Evolutionary conservation across 2,329 filamentous ascomycete genomes (phyloP), one percentile per base, ranked within the genome.

Genomic region (Fusarium devonianum): DNA sequence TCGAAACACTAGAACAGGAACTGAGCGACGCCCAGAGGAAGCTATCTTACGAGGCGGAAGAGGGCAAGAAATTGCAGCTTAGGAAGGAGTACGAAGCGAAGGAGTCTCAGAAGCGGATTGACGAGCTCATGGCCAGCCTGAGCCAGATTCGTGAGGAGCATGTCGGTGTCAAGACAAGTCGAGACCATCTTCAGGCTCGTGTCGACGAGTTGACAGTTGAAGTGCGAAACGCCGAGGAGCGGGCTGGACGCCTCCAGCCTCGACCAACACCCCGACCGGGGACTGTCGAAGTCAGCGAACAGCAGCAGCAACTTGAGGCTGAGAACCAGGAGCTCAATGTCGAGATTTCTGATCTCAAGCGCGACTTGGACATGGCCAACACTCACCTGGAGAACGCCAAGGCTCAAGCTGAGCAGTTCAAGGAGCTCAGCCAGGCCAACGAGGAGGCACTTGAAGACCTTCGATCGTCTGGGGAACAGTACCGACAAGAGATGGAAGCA

Each of bases 121-220:
- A 99, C 60, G 93, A 97, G 65, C 82, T 99, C 34, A 88, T 93
- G 56, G 79, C 86, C 22, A 93, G 85, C 63, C 78, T 97, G 29
- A 82, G 90, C 60, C 85, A 91, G 53, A 85, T 87, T 39, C 90
- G 93, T 33, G 92, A 97, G 70, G 92, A 97, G 63, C 82, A 96
- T 40, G 85, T 94, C 34, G 86, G 87, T 18, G 85, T 87, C 17
- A 96, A 96, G 78, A 96, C 93, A 1, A 89, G 85, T 35, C 86
- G 89, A 36, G 93, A 97, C 69, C 90, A 97, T 69, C 79, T 99
- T 2, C 92, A 97, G 70, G 84, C 87, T 23, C 84, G 92, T 48
- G 90, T 96, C 3, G 89, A 96, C 59, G 93, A 97, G 73, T 76
- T 99, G 44, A 88, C 87, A 18, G 89, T 95, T 47, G 91, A 97